Conservation (phyloP, 345 rosid species). For the Adansonia digitata region DNA sequence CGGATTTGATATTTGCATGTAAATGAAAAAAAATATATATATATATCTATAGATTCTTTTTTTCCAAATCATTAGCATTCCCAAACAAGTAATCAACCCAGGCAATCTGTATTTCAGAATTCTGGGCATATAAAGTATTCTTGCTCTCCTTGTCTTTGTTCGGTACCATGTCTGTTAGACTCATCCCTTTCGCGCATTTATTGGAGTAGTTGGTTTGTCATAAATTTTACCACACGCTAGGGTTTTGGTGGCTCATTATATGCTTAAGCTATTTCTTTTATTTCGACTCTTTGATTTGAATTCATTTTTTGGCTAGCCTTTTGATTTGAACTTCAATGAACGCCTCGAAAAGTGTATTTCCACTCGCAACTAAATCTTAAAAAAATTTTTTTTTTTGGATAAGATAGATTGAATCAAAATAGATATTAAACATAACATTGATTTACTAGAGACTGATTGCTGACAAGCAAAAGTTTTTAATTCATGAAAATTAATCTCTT, state of each 20-base stretch:
- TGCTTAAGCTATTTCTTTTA: not conserved
- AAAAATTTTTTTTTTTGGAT: too few species aligned
- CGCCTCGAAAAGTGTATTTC: too few species aligned
- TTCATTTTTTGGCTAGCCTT: too few species aligned
- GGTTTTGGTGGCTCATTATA: too few species aligned
- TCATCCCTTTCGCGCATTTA: not conserved
- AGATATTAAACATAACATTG: too few species aligned
- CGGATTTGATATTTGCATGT: too few species aligned
- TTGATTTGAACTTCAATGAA: not conserved
- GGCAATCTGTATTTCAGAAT: not conserved
- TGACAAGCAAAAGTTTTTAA: not conserved
- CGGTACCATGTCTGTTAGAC: not conserved
- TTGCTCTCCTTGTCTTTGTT: not conserved
- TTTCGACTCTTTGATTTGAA: not conserved
- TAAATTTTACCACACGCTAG: too few species aligned
- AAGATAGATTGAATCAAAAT: too few species aligned
- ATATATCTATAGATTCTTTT: too few species aligned
- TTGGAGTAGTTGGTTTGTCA: not conserved
- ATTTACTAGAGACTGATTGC: not conserved
- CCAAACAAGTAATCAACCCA: not conserved
- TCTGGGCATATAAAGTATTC: not conserved
- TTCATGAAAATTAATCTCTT: not conserved
- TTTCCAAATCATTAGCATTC: not conserved
- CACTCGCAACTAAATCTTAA: too few species aligned
- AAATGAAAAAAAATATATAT: too few species aligned